Evolutionary conservation across 2,329 filamentous ascomycete species (phyloP).

Genomic region (Hypoxylon sp.): DNA sequence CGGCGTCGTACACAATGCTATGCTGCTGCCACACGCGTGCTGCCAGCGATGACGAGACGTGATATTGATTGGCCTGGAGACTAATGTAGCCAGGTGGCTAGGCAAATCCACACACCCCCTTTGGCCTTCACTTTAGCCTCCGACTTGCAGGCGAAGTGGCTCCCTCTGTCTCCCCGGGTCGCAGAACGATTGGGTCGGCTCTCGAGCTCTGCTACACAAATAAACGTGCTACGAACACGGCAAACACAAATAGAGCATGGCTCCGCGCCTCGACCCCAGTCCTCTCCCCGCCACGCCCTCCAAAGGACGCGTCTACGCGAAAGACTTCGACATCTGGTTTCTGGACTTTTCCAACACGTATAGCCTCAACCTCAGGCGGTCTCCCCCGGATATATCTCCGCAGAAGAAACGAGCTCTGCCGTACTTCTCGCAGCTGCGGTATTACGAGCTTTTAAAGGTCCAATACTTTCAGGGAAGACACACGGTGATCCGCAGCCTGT

Average conservation of each 20-base stretch:
- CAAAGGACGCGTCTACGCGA: slow-evolving; percentile 12
- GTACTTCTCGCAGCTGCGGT: slow-evolving; percentile 37
- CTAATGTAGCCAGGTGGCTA: slow-evolving; percentile 12
- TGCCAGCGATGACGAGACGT: slow-evolving; percentile 6
- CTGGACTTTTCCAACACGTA: slow-evolving; percentile 44
- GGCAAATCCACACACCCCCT: not conserved
- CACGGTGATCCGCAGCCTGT: slow-evolving; percentile 27
- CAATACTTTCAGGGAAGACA: slow-evolving; percentile 37
- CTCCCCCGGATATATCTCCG: slow-evolving; percentile 34
- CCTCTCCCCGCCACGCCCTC: slow-evolving; percentile 24
- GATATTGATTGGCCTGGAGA: slow-evolving; percentile 23
- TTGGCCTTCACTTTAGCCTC: slow-evolving; percentile 27
- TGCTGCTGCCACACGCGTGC: too few species aligned
- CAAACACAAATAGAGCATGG: slow-evolving; percentile 17
- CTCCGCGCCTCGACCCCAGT: slow-evolving; percentile 16
- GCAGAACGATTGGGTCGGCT: slow-evolving; percentile 16
- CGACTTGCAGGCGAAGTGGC: slow-evolving; percentile 21
- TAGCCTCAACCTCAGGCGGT: slow-evolving; percentile 38
- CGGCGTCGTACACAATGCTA: slow-evolving; percentile 13
- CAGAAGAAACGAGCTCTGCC: slow-evolving; percentile 29
- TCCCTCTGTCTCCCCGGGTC: slow-evolving; percentile 15
- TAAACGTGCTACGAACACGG: too few species aligned
- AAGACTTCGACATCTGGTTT: slow-evolving; percentile 42
- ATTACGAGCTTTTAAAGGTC: slow-evolving; percentile 37
- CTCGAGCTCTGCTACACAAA: slow-evolving; percentile 10